Evolutionary conservation across 495 filamentous ascomycete species (phyloP), one percentile per base, ranked within the genome.

Genomic region (Aspergillus avenaceus): DNA sequence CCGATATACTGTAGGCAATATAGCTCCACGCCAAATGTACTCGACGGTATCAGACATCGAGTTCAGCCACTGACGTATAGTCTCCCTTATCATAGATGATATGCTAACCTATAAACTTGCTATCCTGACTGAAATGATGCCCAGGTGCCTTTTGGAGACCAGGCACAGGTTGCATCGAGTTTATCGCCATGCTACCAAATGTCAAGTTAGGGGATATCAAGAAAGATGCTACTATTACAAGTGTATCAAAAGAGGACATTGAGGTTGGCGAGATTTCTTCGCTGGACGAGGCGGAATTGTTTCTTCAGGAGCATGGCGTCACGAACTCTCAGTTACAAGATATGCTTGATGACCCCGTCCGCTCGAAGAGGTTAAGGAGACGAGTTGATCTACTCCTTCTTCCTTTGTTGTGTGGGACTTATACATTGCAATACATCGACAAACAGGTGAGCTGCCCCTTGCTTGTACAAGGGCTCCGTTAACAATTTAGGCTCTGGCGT

Each of bases 331-430:
- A 56, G 18, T 16, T 36, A 16, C 5, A 54, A n/a, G 43, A 44
- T 11, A 22, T 59, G 38, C 44, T 59, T 1, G 28, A 42, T 22
- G 51, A 59, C 18, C n/a, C 45, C 2, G 16, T 26, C 7, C 27
- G 32, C 21, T 44, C 18, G 13, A 55, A 49, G 26, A 42, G 43
- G 24, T 38, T 59, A 4, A 32, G 49, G 5, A 37, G 52, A 28
- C 41, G 46, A 6, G 45, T 73, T 25, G 70, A 84, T 50, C 61
- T 73, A 6, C 63, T 67, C 3, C 65, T 83, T 24, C 56, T 81
- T 28, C 72, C 75, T 8, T 61, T 83, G 7, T 66, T 83, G 14
- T 74, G 72, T 14, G 63, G 72, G 0, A 80, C 78, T 16, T 78
- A 79, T 50, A 67, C 60, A 11, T 59, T 70, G 12, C 67, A 70